Percentiles rank a stretch among this genome's conserved stretches.
These are phyloP conservation scores for Heterobasidion parviporum DNA, from an alignment of 1,284 basidiomycete species.

Conservation along the genomic window DNA sequence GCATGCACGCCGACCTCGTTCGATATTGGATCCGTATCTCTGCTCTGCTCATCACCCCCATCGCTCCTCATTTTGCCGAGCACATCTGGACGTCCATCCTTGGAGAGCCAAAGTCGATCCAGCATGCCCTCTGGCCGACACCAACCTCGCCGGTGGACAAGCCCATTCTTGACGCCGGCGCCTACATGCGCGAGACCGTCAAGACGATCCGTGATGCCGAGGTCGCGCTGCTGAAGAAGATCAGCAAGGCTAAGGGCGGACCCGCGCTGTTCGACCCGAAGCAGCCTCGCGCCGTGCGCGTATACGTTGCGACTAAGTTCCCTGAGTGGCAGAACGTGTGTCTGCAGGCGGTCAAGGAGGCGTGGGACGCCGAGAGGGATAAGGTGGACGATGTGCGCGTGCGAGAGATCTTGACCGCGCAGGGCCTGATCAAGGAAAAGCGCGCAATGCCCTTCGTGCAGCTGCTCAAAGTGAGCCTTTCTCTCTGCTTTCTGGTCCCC, in stretches of 20 bases:
- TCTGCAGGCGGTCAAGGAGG: constrained; percentile 68
- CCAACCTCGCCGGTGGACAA: constrained; percentile 49
- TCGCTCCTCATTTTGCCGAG: constrained; percentile 94
- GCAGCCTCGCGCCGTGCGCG: constrained; percentile 77
- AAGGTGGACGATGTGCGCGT: constrained; percentile 83
- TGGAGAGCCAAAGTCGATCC: constrained; percentile 70
- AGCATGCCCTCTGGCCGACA: constrained; percentile 76
- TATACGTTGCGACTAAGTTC: constrained; percentile 89
- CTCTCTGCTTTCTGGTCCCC: too few species aligned
- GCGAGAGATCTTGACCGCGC: constrained; percentile 58
- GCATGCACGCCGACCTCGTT: constrained; percentile 84
- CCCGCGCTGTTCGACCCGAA: constrained; percentile 65
- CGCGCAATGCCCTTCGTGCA: constrained; percentile 94
- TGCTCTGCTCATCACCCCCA: constrained; percentile 76
- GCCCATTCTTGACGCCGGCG: constrained; percentile 61
- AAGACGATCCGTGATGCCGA: constrained; percentile 92
- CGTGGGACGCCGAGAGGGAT: constrained; percentile 53
- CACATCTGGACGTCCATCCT: constrained; percentile 82
- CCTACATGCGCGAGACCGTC: constrained; percentile 81
- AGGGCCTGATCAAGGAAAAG: constrained; percentile 94
- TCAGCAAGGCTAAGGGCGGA: constrained; percentile 55
- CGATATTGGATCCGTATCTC: constrained; percentile 79
- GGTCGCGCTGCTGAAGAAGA: constrained; percentile 67
- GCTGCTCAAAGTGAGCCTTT: constrained; percentile 83
- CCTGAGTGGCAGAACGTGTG: constrained; percentile 91